phyloP scores from a whole-genome alignment of 2,329 filamentous ascomycete genomes.

The Xylaria sp. region DNA sequence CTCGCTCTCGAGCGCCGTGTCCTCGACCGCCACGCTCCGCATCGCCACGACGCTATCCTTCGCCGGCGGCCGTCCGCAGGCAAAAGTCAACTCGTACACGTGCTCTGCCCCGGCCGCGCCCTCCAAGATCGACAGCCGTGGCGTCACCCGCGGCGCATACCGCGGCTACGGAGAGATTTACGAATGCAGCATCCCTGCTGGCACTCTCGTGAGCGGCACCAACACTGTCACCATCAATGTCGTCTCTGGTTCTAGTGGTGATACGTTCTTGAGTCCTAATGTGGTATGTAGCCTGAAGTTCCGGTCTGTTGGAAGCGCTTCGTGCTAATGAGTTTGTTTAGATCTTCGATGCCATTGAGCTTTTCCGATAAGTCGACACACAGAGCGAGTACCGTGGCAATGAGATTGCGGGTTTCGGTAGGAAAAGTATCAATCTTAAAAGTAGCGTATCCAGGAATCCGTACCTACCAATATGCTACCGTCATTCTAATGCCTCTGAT shows the following conservation, averaged over 20 bases:
- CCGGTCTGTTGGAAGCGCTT: background rate
- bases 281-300: slow-evolving; percentile 44
- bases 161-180: slow-evolving; percentile 67
- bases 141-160: slow-evolving; percentile 67
- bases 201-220: slow-evolving; percentile 59
- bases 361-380: slow-evolving; percentile 41
- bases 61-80: slow-evolving; percentile 62
- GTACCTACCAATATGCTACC: background rate
- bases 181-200: slow-evolving; percentile 60
- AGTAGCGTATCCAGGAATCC: background rate
- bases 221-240: slow-evolving; percentile 66
- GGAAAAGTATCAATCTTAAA: background rate
- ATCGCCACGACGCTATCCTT: slow-evolving; percentile 68
- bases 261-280: slow-evolving; percentile 61
- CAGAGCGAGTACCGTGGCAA: no score
- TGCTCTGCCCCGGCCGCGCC: slow-evolving; percentile 48
- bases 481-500: background rate
- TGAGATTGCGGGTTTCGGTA: background rate
- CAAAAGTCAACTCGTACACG: slow-evolving; percentile 50
- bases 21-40: slow-evolving; percentile 59
- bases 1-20: slow-evolving; percentile 54
- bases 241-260: slow-evolving; percentile 60
- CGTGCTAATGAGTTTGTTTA: slow-evolving; percentile 26
- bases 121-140: slow-evolving; percentile 65
- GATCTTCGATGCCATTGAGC: slow-evolving; percentile 47